Percentiles rank a stretch among this genome's conserved stretches.
Evolutionary conservation across 768 basidiomycete genomes (phyloP).

Genomic region (Austroboletus eburneus): DNA sequence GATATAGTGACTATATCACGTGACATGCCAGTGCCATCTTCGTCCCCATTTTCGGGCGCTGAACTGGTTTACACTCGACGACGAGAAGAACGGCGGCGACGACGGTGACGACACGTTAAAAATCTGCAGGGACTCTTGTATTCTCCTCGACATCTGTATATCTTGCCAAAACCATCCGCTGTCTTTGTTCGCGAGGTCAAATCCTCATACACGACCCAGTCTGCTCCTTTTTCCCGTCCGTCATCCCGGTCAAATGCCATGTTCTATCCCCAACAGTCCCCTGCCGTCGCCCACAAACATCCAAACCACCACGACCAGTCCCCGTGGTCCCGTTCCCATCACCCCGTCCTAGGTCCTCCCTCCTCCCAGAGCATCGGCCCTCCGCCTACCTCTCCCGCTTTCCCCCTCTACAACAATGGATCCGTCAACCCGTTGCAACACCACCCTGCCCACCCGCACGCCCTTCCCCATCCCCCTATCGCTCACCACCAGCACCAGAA

Average conservation of each 20-base stretch:
- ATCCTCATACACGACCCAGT: constrained; percentile 4
- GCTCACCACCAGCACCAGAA: constrained; percentile 77
- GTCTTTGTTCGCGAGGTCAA: too few species aligned
- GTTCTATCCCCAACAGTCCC: constrained; percentile 85
- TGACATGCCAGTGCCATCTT: constrained; percentile 12
- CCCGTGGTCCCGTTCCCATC: constrained; percentile 65
- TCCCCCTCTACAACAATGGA: constrained; percentile 73
- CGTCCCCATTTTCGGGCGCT: constrained; percentile 28
- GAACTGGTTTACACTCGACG: constrained; percentile 18
- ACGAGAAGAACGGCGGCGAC: constrained; percentile 12
- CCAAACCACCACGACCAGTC: constrained; percentile 72
- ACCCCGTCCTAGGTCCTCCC: constrained; percentile 46
- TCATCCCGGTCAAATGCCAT: constrained; percentile 45
- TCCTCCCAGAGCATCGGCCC: constrained; percentile 46
- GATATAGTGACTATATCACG: constrained; percentile 17
- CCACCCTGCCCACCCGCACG: constrained; percentile 55
- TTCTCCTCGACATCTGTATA: constrained; percentile 12
- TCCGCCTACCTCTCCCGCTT: constrained; percentile 69
- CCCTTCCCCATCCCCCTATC: constrained; percentile 45
- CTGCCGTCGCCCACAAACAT: constrained; percentile 74
- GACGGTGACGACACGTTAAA: constrained; percentile 15
- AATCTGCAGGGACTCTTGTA: constrained; percentile 10
- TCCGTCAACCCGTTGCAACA: constrained; percentile 57
- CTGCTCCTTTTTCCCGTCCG: constrained; percentile 8
- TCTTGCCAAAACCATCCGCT: constrained; percentile 4